Evolutionary conservation across 2,329 filamentous ascomycete species (phyloP).

Genomic region (Aureobasidium sp.): DNA sequence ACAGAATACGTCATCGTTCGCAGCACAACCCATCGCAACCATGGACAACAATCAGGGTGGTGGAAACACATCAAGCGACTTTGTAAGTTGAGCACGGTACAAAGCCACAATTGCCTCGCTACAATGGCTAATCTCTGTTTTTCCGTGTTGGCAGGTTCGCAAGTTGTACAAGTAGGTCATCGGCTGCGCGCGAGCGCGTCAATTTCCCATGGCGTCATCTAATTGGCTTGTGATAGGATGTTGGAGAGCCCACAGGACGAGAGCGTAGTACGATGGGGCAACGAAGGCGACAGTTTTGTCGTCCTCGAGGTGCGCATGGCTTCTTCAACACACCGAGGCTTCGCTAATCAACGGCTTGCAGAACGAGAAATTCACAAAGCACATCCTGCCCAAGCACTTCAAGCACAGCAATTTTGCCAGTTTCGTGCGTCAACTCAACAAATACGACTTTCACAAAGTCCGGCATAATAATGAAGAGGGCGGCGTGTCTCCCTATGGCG

Average conservation of each 20-base stretch:
- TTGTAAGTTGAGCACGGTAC: constrained; percentile 56
- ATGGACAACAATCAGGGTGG: constrained; percentile 36
- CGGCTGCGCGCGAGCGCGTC: constrained; percentile 5
- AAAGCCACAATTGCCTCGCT: not conserved
- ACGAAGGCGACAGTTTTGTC: constrained; percentile 91
- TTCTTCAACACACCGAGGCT: not conserved
- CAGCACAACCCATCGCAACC: constrained; percentile 18
- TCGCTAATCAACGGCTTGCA: constrained; percentile 33
- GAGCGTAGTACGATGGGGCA: constrained; percentile 90
- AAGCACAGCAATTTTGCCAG: constrained; percentile 99
- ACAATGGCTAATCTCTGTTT: not conserved
- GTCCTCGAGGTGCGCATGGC: constrained; percentile 70
- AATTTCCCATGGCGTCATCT: not conserved
- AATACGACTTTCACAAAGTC: constrained; percentile 98
- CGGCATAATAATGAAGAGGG: constrained; percentile 83
- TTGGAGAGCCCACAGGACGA: constrained; percentile 90
- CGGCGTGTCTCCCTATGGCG: constrained; percentile 72
- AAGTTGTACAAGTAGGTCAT: constrained; percentile 88
- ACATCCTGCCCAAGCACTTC: constrained; percentile 95
- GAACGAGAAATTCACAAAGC: constrained; percentile 98
- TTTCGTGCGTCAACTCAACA: constrained; percentile 92
- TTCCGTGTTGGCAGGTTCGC: constrained; percentile 60
- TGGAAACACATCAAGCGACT: constrained; percentile 85
- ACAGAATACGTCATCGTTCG: not conserved
- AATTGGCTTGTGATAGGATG: constrained; percentile 58